Conservation (phyloP, 768 basidiomycete genomes). For the Russula virescens region DNA sequence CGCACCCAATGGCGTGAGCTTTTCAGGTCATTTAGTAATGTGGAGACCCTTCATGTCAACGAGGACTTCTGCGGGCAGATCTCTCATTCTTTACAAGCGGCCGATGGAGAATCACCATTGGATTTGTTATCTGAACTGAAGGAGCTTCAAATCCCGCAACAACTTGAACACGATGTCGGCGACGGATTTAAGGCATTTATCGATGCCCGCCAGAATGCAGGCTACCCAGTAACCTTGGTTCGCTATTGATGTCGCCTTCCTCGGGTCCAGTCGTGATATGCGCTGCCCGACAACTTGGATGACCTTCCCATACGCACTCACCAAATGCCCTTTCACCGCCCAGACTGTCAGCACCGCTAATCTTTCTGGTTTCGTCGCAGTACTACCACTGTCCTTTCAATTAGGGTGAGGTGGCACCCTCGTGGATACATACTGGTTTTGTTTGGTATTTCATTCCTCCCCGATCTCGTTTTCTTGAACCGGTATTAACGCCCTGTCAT, state of each 20-base stretch:
- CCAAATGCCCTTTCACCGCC: too few relatives aligned
- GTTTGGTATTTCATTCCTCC: too few relatives aligned
- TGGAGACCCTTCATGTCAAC: neutral
- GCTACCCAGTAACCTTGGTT: neutral
- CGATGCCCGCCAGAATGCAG: neutral
- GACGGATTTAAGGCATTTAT: neutral
- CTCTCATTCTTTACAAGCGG: neutral
- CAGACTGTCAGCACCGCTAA: too few relatives aligned
- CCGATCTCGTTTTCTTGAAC: too few relatives aligned
- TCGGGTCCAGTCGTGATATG: neutral
- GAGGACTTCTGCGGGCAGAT: neutral
- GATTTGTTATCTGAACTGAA: neutral
- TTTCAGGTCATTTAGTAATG: neutral
- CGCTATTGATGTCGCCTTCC: neutral
- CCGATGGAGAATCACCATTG: neutral
- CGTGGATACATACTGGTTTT: too few relatives aligned
- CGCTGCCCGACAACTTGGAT: too few relatives aligned
- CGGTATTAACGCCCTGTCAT: too few relatives aligned
- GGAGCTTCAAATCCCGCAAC: neutral
- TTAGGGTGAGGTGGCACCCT: too few relatives aligned
- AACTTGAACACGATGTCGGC: neutral
- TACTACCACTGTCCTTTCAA: too few relatives aligned
- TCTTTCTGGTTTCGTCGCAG: too few relatives aligned
- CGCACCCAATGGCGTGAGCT: neutral
- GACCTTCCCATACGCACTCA: too few relatives aligned